Evolutionary conservation across 805 yeast species (phyloP), one percentile per base, ranked within the genome.

Genomic region (Debaryomyces tyrocola): DNA sequence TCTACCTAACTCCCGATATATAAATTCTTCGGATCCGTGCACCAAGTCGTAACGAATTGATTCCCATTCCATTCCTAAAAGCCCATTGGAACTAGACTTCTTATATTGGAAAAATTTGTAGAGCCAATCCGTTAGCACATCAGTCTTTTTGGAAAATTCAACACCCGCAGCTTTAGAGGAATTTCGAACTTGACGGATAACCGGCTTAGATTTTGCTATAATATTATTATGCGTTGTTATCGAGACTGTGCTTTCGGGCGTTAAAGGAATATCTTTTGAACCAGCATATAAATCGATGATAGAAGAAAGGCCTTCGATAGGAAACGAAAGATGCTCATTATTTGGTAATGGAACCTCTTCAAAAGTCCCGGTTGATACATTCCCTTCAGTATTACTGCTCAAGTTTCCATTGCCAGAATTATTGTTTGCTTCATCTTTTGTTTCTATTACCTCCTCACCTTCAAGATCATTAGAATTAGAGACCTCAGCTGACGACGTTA

Each of bases 51-150:
- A 59, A 27, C 76, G 51, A 33, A 72, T 64, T 44, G 67, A 73
- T 44, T 73, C 75, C 75, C 75, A 73, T 55, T 70, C 76, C 53
- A 73, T 67, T 2, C 66, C 73, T 20, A 70, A 39, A 14, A 70
- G 53, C 14, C 73, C 71, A 53, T 66, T 67, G 9, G 62, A 63
- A 7, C 62, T 52, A 4, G 67, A 57, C 48, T 67, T 67, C 39
- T 67, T 71, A 49, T 67, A 67, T 41, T 59, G 68, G 50, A 73
- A 71, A 54, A 61, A 69, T 28, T 62, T 60, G 45, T 53, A 51
- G 33, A 70, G 55, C 70, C 72, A 65, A 27, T 58, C 55, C 18
- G 61, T 61, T 33, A 67, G 52, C 9, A 59, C 52, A 14, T 58
- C 58, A 6, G 67, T 50, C 42, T 60, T 63, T 24, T 55, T 57